phyloP scores from a whole-genome alignment of 257 asterid genomes.

The Solanum sparsipilum region DNA sequence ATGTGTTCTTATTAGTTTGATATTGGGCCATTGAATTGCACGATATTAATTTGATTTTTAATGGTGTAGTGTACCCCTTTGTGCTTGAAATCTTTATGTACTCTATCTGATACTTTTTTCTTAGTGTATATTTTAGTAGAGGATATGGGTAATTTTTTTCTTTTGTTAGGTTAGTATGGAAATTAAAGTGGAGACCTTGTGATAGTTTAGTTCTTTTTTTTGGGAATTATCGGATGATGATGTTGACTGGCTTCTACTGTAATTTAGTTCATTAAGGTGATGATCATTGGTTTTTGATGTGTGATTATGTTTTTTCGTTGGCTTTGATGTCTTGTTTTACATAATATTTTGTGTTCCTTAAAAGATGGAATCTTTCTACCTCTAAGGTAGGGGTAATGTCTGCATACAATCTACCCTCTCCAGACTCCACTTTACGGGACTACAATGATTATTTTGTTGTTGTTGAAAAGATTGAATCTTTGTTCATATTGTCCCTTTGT shows the following conservation, averaged over 20 bases:
- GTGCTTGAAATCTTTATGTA: neutral
- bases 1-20: neutral
- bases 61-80: neutral
- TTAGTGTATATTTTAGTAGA: neutral
- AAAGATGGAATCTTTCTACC: neutral
- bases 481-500: neutral
- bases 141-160: neutral
- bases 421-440: neutral
- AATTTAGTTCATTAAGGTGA: neutral
- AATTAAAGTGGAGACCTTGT: neutral
- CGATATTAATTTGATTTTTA: neutral
- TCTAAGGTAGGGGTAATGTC: neutral
- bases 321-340: neutral
- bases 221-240: neutral
- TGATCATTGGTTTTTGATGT: neutral
- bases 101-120: neutral
- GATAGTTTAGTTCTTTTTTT: neutral
- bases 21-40: neutral
- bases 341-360: neutral
- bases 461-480: neutral
- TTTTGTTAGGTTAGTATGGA: neutral
- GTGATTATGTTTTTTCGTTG: neutral
- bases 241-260: neutral
- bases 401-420: neutral
- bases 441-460: neutral